These are phyloP conservation scores for Abelmoschus esculentus DNA, from an alignment of 345 rosid genomes.

Conservation along the genomic window DNA sequence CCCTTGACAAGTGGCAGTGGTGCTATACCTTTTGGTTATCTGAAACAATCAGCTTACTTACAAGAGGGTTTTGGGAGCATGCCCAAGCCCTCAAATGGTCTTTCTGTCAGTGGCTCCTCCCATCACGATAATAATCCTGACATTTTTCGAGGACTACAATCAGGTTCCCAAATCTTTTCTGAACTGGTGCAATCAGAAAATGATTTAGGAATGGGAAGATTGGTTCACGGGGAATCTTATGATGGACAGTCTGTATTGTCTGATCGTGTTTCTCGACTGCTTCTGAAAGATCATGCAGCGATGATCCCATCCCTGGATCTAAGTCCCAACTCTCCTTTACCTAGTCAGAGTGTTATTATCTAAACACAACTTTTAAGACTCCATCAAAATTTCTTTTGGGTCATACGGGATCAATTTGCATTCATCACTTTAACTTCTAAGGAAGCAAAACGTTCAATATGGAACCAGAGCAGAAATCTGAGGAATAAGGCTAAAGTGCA, in stretches of 20 bases:
- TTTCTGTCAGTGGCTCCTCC: too few species aligned
- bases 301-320: constrained; percentile 36
- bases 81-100: constrained; percentile 23
- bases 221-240: constrained; percentile 22
- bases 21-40: constrained; percentile 38
- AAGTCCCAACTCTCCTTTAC: constrained; percentile 35
- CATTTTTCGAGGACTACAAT: constrained; percentile 32
- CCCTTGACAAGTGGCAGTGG: constrained; percentile 48
- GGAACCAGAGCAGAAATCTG: constrained; percentile 1
- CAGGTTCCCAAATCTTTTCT: constrained; percentile 32
- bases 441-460: constrained; percentile 21
- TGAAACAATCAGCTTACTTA: constrained; percentile 32
- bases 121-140: constrained; percentile 19
- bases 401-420: background rate
- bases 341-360: constrained; percentile 25
- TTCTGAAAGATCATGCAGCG: constrained; percentile 39
- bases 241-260: constrained; percentile 25
- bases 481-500: constrained; percentile 16
- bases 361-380: constrained; percentile 1
- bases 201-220: constrained; percentile 32
- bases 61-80: constrained; percentile 42
- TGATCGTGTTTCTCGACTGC: constrained; percentile 41
- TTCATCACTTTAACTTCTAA: constrained; percentile 17
- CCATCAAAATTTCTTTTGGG: constrained; percentile 7
- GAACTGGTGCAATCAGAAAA: constrained; percentile 30